These are phyloP conservation scores for Phytophthora meadii DNA, from an alignment of 352 stramenopile genomes.

Conservation along the genomic window DNA sequence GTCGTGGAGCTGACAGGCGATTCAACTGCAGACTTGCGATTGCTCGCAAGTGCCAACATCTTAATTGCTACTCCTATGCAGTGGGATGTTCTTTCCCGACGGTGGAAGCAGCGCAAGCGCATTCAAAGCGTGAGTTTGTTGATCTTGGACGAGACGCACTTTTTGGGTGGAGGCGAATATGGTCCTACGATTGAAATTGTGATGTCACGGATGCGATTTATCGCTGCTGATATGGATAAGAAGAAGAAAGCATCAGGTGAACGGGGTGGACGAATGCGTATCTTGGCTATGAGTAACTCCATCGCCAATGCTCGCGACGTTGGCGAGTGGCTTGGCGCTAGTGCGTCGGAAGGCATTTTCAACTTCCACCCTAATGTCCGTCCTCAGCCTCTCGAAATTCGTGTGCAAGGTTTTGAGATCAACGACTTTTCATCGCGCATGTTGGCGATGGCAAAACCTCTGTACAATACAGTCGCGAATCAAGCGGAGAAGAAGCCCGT, in stretches of 20 bases:
- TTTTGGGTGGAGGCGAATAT: slow-evolving; percentile 92
- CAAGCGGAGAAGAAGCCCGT: slow-evolving; percentile 90
- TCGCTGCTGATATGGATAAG: slow-evolving; percentile 91
- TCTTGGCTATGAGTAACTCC: slow-evolving; percentile 96
- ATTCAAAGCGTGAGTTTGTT: slow-evolving; percentile 96
- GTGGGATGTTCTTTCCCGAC: slow-evolving; percentile 96
- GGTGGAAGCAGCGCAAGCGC: slow-evolving; percentile 97
- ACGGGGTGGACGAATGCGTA: slow-evolving; percentile 73
- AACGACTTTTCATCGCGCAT: slow-evolving; percentile 97
- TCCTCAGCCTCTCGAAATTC: slow-evolving; percentile 97
- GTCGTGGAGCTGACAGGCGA: slow-evolving; percentile 96
- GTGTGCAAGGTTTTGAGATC: slow-evolving; percentile 98
- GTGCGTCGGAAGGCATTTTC: slow-evolving; percentile 82
- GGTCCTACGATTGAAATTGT: slow-evolving; percentile 97
- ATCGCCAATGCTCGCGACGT: slow-evolving; percentile 98
- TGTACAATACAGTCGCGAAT: slow-evolving; percentile 95
- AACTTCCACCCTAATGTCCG: slow-evolving; percentile 91
- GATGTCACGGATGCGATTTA: slow-evolving; percentile 98
- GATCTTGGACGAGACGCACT: slow-evolving; percentile 98
- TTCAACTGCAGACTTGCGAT: slow-evolving; percentile 90
- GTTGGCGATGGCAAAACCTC: slow-evolving; percentile 98
- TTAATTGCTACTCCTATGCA: slow-evolving; percentile 95
- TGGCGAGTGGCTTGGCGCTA: slow-evolving; percentile 97
- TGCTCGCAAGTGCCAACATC: slow-evolving; percentile 92
- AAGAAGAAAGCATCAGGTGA: slow-evolving; percentile 54